phyloP scores from a whole-genome alignment of 1,139 yeast species.

The Candida glucosophila region DNA sequence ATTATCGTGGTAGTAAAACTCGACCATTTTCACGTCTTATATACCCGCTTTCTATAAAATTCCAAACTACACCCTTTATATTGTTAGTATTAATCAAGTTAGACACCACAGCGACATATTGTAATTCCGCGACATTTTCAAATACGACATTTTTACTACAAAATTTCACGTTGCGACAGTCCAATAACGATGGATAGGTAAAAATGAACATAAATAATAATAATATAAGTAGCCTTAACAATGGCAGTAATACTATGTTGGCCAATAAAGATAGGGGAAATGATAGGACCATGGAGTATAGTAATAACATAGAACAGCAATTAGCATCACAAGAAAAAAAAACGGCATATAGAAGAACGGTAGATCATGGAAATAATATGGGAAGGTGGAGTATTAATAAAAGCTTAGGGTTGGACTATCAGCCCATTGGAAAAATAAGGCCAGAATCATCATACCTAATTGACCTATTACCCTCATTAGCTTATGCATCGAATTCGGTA shows the following conservation, averaged over 20 bases:
- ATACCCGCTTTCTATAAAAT: background rate
- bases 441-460: slow-evolving; percentile 74
- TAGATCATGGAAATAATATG: slow-evolving; percentile 81
- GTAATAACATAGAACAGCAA: slow-evolving; percentile 35
- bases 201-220: no score
- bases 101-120: no score
- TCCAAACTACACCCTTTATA: no score
- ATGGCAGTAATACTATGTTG: no score
- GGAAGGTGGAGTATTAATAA: slow-evolving; percentile 63
- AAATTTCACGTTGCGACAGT: no score
- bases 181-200: no score
- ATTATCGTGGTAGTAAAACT: slow-evolving; percentile 69
- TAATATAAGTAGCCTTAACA: no score
- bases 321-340: slow-evolving; percentile 39
- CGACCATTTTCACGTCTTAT: slow-evolving; percentile 32
- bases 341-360: slow-evolving; percentile 68
- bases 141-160: no score
- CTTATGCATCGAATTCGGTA: slow-evolving; percentile 32
- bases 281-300: slow-evolving; percentile 15
- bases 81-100: no score
- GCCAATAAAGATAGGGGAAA: slow-evolving; percentile 5
- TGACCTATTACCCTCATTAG: slow-evolving; percentile 64
- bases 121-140: no score
- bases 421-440: slow-evolving; percentile 51
- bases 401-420: slow-evolving; percentile 41